Evolutionary conservation across 169 alveolate species (phyloP), one percentile per base, ranked within the genome.

Genomic region (Eimeria falciformis): DNA sequence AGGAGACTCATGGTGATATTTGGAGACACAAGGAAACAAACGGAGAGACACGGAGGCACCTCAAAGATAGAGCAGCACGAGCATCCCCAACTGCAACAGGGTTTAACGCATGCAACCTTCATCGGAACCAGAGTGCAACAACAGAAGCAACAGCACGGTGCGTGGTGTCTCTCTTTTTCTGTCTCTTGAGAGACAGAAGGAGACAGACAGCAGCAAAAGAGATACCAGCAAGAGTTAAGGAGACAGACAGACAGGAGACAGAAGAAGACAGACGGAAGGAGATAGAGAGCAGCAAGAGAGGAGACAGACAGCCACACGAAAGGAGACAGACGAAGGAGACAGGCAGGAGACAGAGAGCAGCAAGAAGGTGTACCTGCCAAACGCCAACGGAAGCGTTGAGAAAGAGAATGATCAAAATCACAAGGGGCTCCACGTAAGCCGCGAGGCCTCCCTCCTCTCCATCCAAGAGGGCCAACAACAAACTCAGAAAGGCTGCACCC

Each of bases 351-450:
- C 9, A 33, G 81, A 68, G 46, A 53, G 66, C 7, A 85, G 2
- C 25, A 66, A 33, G 12, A 47, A 11, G 33, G 27, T 82, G n/a
- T 18, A 77, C 93, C 95, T 99, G 99, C 99, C 99, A 98, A 33
- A 98, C 99, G 0, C 99, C 99, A 25, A 99, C 99, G 14, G 97
- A 94, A 1, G 99, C 99, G 95, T 98, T 99, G 17, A 98, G 96
- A 17, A 99, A 93, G 56, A 99, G 96, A 33, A 99, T 99, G 73
- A 97, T 91, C 33, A 99, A 95, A 53, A 98, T 98, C 21, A 99
- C 99, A 55, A 98, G 94, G 40, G 99, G 99, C 94, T 98, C 99
- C 25, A 99, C 98, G 94, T 96, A 99, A 33, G 99, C 99, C 2
- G 99, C 95, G 68, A 98, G 68, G 33, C 99, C 99, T 33, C 97